Evolutionary conservation across 2,329 filamentous ascomycete species (phyloP).

Genomic region (Balansia obtecta): DNA sequence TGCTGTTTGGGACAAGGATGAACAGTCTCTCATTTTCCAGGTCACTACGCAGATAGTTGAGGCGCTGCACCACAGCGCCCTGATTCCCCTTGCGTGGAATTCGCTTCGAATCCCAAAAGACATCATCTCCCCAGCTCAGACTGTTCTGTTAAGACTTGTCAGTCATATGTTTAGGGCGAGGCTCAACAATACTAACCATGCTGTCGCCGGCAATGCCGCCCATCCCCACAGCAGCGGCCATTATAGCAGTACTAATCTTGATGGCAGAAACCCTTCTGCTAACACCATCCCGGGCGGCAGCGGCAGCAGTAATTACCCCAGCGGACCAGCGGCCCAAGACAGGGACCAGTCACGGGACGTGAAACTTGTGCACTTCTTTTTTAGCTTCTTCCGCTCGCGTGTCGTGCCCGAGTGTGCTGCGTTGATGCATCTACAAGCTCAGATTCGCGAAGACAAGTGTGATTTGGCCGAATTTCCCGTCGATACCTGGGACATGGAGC

Average conservation of each 20-base stretch:
- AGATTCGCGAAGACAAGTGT: constrained; percentile 66
- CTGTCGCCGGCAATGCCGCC: constrained; percentile 13
- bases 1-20: constrained; percentile 89
- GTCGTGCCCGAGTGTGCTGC: constrained; percentile 91
- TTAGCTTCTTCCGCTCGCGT: constrained; percentile 81
- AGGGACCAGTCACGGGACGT: constrained; percentile 44
- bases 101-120: constrained; percentile 87
- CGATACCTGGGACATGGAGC: constrained; percentile 95
- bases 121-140: constrained; percentile 90
- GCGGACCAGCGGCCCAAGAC: constrained; percentile 23
- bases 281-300: constrained; percentile 15
- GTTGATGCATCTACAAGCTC: constrained; percentile 85
- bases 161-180: constrained; percentile 70
- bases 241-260: constrained; percentile 8
- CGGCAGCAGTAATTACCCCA: constrained; percentile 11
- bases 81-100: constrained; percentile 87
- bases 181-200: constrained; percentile 23
- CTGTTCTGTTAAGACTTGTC: constrained; percentile 79
- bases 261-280: background rate
- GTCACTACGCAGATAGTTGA: constrained; percentile 95
- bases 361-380: constrained; percentile 73
- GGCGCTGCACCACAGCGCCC: constrained; percentile 75
- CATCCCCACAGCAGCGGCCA: constrained; percentile 21
- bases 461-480: constrained; percentile 83
- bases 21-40: constrained; percentile 90